Evolutionary conservation across 768 basidiomycete genomes (phyloP).

Genomic region (Lactarius evosmus): DNA sequence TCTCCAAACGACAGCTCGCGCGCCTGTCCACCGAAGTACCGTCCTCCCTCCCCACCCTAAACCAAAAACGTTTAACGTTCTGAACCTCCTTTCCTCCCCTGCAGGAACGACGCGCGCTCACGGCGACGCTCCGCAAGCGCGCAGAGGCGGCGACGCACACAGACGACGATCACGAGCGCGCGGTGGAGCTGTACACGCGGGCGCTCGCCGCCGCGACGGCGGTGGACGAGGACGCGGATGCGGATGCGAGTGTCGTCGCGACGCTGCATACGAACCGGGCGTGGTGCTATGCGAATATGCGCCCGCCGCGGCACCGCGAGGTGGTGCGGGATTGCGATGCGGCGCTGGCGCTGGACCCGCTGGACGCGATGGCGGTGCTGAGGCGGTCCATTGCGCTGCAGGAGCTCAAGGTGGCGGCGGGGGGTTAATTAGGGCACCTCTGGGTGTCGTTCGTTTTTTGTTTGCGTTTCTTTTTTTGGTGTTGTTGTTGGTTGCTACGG

Average conservation of each 20-base stretch:
- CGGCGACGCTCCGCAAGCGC: constrained; percentile 60
- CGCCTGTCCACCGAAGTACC: not conserved
- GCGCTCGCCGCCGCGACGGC: constrained; percentile 71
- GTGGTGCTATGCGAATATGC: constrained; percentile 92
- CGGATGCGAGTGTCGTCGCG: constrained; percentile 44
- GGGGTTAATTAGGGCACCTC: too few species aligned
- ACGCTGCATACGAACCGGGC: constrained; percentile 90
- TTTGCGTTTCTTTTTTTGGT: too few species aligned
- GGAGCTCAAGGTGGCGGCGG: constrained; percentile 38
- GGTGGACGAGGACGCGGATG: constrained; percentile 66
- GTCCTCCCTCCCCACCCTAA: not conserved
- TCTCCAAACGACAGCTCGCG: not conserved
- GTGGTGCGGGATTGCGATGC: constrained; percentile 87
- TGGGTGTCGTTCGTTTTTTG: too few species aligned
- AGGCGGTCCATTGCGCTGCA: constrained; percentile 79
- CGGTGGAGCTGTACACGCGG: constrained; percentile 64
- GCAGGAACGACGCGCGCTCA: constrained; percentile 62
- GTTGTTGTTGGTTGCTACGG: too few species aligned
- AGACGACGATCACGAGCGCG: constrained; percentile 50
- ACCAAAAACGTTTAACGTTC: too few species aligned
- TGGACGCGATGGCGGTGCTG: constrained; percentile 87
- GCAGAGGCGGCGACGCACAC: constrained; percentile 68
- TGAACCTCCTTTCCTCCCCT: too few species aligned
- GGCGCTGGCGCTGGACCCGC: constrained; percentile 76
- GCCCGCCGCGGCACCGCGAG: constrained; percentile 73